These are phyloP conservation scores for Fragaria vesca DNA, from an alignment of 306 rosid species.

Conservation along the genomic window DNA sequence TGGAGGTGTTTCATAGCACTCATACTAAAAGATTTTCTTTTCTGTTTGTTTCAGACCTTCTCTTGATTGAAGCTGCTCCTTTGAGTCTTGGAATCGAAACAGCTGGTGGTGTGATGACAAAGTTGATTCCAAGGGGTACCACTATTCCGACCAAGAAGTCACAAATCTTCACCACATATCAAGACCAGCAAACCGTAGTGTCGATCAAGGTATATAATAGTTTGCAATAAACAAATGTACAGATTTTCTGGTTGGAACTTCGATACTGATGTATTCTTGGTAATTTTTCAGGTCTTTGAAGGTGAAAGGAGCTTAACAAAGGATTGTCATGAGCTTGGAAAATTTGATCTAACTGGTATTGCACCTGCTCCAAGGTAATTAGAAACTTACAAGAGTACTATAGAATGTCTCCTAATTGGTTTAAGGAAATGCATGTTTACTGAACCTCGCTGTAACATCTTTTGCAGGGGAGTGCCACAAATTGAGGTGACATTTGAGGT, in stretches of 20 bases:
- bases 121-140: constrained; percentile 54
- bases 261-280: not conserved
- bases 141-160: constrained; percentile 55
- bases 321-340: constrained; percentile 52
- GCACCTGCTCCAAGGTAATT: constrained; percentile 60
- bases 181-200: constrained; percentile 51
- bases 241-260: too few species aligned
- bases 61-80: constrained; percentile 53
- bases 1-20: not conserved
- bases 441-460: not conserved
- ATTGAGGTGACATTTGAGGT: constrained; percentile 63
- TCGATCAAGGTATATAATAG: constrained; percentile 36
- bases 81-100: constrained; percentile 59
- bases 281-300: constrained; percentile 38
- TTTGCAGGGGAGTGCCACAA: constrained; percentile 56
- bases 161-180: constrained; percentile 52
- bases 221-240: too few species aligned
- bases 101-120: constrained; percentile 58
- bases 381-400: not conserved
- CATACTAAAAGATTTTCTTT: not conserved
- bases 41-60: constrained; percentile 26
- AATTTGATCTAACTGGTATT: constrained; percentile 48
- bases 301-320: constrained; percentile 55
- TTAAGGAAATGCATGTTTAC: not conserved
- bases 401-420: not conserved